Evolutionary conservation across 345 rosid species (phyloP), one percentile per base, ranked within the genome.

Genomic region (Citrus mangshanensis): DNA sequence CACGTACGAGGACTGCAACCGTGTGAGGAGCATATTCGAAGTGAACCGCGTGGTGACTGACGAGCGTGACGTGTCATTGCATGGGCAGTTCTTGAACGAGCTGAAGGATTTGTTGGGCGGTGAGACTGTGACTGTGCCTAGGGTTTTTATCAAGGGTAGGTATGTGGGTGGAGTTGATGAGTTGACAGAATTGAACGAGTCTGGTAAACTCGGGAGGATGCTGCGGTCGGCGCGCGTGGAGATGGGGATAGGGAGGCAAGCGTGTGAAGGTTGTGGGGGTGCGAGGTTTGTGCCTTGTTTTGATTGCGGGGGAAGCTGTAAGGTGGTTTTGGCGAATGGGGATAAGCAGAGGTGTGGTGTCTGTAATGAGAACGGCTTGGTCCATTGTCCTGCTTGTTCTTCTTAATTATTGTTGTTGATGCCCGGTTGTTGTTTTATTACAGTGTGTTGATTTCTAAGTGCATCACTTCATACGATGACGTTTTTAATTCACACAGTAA

Each of bases 181-280:
- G 76, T 85, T 93, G 85, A 84, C 79, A 37, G 90, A 82, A 81
- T 68, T 94, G 89, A 90, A 93, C 62, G 98, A 96, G 82, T 58
- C 89, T 42, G 97, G 95, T 30, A 77, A 86, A 74, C 83, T 91
- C 8, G 92, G 93, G 85, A 85, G 90, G 85, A 85, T 94, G 68
- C 79, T 96, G 85, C 81, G 81, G 9, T 74, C 74, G 87, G 95
- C 92, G 46, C 84, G 91, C n/a, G 89, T 88, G 84, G 92, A 89
- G 81, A 87, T 85, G 63, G 97, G 89, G 21, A 80, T 86, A 35
- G 97, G 97, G 72, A 85, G 95, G 80, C 89, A 74, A 25, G 91
- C 87, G 78, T 96, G 99, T 19, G 95, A 86, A 73, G 95, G 95
- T 16, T 91, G 99, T n/a, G 97, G 98, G 4, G 99, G 95, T 49